Evolutionary conservation across 2,329 filamentous ascomycete species (phyloP).

Genomic region (Cryphonectria parasitica): DNA sequence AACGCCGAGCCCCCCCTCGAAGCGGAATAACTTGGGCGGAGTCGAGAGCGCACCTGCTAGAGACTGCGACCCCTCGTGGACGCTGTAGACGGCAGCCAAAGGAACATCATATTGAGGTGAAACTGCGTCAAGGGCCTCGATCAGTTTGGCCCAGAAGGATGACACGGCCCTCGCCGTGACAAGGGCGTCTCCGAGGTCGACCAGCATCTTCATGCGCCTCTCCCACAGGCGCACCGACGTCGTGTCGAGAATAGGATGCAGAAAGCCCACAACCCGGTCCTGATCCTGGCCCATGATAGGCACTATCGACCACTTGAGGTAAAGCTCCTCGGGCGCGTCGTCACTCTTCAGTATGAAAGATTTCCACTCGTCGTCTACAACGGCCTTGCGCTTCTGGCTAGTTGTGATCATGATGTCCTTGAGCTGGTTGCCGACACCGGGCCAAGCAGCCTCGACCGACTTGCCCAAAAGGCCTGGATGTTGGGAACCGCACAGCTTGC

Average conservation of each 20-base stretch:
- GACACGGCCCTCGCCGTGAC: constrained; percentile 48
- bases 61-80: constrained; percentile 45
- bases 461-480: constrained; percentile 67
- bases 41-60: constrained; percentile 34
- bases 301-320: constrained; percentile 53
- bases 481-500: constrained; percentile 64
- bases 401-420: constrained; percentile 44
- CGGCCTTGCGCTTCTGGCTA: constrained; percentile 38
- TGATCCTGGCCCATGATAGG: constrained; percentile 50
- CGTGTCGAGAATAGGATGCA: constrained; percentile 52
- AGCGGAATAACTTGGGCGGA: constrained; percentile 42
- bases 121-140: constrained; percentile 49
- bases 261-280: constrained; percentile 49
- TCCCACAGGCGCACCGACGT: constrained; percentile 54
- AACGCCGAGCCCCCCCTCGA: constrained; percentile 52
- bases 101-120: constrained; percentile 53
- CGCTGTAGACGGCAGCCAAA: constrained; percentile 55
- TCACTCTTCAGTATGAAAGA: constrained; percentile 50
- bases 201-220: constrained; percentile 52
- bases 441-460: constrained; percentile 62
- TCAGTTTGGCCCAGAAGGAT: constrained; percentile 52
- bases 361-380: constrained; percentile 48
- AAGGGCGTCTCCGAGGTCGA: constrained; percentile 51
- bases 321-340: constrained; percentile 50
- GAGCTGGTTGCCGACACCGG: constrained; percentile 48